phyloP scores from a whole-genome alignment of 1,139 yeast species.

The Geotrichum candidum region DNA sequence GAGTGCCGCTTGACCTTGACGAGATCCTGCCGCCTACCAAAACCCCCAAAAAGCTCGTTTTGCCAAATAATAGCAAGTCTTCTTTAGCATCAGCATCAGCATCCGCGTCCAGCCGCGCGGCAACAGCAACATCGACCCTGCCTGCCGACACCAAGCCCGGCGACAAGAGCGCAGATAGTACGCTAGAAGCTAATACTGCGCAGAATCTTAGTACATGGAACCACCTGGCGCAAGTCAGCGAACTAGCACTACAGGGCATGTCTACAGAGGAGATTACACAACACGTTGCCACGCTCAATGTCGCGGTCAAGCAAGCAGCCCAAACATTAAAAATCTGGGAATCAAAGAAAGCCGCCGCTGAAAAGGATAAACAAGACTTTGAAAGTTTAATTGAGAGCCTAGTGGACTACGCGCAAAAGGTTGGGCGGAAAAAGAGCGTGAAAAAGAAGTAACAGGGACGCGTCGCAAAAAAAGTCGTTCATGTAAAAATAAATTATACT shows the following conservation, averaged over 20 bases:
- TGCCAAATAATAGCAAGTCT: conserved; percentile 20
- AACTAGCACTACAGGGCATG: conserved; percentile 36
- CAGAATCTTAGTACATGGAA: conserved; percentile 27
- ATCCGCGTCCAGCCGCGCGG: background rate
- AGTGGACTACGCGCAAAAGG: conserved; percentile 59
- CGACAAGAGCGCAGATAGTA: background rate
- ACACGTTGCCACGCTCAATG: conserved; percentile 28
- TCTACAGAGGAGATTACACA: conserved; percentile 29
- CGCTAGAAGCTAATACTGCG: conserved; percentile 23
- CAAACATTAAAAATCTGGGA: conserved; percentile 47
- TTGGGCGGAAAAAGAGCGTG: conserved; percentile 8
- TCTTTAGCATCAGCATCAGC: background rate
- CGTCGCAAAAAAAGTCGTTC: background rate
- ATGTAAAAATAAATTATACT: background rate
- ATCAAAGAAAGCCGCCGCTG: conserved; percentile 39
- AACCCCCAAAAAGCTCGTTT: conserved; percentile 30
- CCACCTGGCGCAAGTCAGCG: conserved; percentile 32
- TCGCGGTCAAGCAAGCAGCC: conserved; percentile 33
- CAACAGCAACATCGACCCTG: background rate
- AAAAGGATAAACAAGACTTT: conserved; percentile 54
- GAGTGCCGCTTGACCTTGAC: conserved; percentile 56
- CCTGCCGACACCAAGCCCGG: background rate
- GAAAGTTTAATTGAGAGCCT: conserved; percentile 66
- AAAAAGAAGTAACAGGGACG: conserved; percentile 2
- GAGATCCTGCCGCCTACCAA: conserved; percentile 38